Evolutionary conservation across 768 basidiomycete genomes (phyloP).

Genomic region (Macrolepiota dolichaula): DNA sequence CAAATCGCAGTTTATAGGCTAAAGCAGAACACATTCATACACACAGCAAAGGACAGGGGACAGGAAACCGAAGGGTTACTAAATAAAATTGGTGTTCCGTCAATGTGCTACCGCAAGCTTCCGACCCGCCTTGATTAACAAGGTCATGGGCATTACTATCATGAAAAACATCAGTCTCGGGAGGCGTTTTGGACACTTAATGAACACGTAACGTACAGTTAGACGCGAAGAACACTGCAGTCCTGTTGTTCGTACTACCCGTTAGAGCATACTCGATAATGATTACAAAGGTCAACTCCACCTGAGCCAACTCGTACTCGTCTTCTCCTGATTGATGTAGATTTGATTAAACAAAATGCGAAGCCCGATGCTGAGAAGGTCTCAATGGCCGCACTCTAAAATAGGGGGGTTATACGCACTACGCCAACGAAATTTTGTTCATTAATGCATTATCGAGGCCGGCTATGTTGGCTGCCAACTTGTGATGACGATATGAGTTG

Average conservation of each 20-base stretch:
- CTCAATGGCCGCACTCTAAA: not conserved
- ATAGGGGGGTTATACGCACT: conserved; percentile 18
- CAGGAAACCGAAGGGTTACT: no score
- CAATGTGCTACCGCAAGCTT: not conserved
- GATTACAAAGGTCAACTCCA: not conserved
- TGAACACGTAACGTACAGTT: not conserved
- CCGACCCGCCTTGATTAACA: conserved; percentile 20
- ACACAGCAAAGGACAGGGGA: no score
- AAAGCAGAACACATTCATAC: not conserved
- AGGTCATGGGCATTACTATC: conserved; percentile 20
- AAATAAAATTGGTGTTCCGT: not conserved
- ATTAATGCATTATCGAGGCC: conserved; percentile 26
- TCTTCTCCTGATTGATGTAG: conserved; percentile 21
- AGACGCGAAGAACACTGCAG: not conserved
- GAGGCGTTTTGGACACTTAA: not conserved
- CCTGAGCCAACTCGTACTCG: conserved; percentile 19
- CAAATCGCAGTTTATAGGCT: not conserved
- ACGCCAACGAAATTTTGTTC: conserved; percentile 28
- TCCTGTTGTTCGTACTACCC: not conserved
- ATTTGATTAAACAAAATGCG: conserved; percentile 21
- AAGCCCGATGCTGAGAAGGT: conserved; percentile 14
- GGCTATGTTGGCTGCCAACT: conserved; percentile 29
- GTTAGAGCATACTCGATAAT: not conserved
- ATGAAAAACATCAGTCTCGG: not conserved
- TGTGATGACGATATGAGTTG: not conserved